Conservation (phyloP, 257 asterid genomes). For the Coffea eugenioides region DNA sequence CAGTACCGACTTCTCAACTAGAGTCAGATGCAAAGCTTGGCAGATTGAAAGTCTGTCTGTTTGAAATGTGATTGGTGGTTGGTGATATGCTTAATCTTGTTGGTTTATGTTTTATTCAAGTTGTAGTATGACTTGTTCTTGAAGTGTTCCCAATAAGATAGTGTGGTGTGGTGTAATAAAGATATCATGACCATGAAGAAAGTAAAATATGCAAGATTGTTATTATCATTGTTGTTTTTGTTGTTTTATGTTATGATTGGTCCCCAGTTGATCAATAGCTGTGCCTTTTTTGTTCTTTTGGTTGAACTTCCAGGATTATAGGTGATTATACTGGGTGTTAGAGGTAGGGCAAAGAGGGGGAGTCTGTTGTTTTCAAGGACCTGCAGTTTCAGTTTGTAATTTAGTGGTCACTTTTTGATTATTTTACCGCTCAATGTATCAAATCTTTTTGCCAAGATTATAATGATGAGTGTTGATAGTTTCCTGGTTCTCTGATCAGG, state of each 20-base stretch:
- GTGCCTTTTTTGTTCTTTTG: background rate
- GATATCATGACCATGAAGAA: background rate
- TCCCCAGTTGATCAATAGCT: background rate
- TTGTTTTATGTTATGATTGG: background rate
- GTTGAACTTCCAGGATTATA: background rate
- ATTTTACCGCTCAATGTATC: background rate
- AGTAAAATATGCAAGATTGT: background rate
- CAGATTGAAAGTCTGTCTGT: background rate
- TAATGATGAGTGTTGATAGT: background rate
- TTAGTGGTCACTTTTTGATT: background rate
- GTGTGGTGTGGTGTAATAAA: background rate
- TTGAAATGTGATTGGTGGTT: background rate
- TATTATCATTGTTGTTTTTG: background rate
- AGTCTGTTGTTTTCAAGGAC: background rate
- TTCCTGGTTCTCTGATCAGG: slow-evolving; percentile 43
- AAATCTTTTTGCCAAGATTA: background rate
- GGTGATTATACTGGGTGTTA: background rate
- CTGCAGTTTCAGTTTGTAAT: background rate
- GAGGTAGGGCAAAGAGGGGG: background rate
- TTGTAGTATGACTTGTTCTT: background rate
- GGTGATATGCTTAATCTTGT: background rate
- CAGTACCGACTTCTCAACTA: background rate
- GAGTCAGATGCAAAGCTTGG: background rate
- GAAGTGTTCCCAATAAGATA: background rate
- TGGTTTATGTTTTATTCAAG: background rate